Conservation (phyloP, 495 filamentous ascomycete species). For the Annulohypoxylon maeteangense region DNA sequence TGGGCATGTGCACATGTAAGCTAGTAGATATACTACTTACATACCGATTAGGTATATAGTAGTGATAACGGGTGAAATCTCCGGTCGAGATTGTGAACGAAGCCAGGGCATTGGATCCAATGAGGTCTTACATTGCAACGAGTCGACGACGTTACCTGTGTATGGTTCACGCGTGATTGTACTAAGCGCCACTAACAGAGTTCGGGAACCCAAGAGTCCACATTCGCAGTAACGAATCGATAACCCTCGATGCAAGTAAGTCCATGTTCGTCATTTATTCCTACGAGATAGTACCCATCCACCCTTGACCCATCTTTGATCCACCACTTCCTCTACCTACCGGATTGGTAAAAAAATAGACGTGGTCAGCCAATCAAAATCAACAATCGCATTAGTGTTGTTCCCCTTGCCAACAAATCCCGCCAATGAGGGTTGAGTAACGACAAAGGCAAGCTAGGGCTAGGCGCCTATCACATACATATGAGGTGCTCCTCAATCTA, state of each 20-base stretch:
- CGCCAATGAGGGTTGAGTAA: constrained; percentile 8
- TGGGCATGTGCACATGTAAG: constrained; percentile 5
- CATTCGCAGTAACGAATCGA: constrained; percentile 22
- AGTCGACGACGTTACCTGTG: background rate
- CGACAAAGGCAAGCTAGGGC: too few species aligned
- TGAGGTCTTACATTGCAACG: constrained; percentile 15
- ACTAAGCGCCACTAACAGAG: constrained; percentile 16
- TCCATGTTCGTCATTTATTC: constrained; percentile 7
- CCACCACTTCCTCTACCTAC: constrained; percentile 11
- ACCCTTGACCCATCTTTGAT: background rate
- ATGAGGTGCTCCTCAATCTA: too few species aligned
- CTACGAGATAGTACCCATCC: background rate
- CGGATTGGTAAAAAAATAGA: constrained; percentile 33
- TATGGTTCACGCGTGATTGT: constrained; percentile 17
- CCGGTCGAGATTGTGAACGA: constrained; percentile 34
- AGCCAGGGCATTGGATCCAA: constrained; percentile 25
- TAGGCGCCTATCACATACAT: constrained; percentile 26
- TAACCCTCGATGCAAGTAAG: constrained; percentile 1
- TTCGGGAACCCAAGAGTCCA: background rate
- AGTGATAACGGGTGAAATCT: constrained; percentile 17
- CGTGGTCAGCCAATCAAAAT: constrained; percentile 20
- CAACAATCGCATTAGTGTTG: background rate
- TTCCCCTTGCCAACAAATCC: background rate
- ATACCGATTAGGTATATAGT: constrained; percentile 9
- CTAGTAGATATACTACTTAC: too few species aligned